Base-by-base conservation (phyloP, 768 basidiomycete species). In the Termitomyces sp. region DNA sequence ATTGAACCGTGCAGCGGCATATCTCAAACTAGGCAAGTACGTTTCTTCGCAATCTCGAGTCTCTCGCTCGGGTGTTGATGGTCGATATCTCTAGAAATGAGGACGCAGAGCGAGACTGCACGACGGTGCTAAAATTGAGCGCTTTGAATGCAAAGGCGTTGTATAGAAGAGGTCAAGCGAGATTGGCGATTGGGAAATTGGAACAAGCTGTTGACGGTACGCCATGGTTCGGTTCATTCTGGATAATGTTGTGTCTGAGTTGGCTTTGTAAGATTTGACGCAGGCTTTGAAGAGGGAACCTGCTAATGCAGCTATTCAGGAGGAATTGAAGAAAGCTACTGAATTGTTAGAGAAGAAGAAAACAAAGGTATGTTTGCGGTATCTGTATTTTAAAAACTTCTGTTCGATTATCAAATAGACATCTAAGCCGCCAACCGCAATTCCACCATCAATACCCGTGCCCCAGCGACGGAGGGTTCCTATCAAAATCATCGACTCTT, bases 11-110 rank as follows among this genome's bases (percentile, higher is more conserved):
- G 92, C 94, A 3, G 91, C 92, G 39, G 92, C 94, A 32, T 96
- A 96, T 78, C 82, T 98, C 63, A 96, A 94, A 81, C 84, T 96
- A 77, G 88, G 87, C 84, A 97, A 96, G 94, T 94, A 80, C 78
- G 93, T 88, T 49, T 67, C 60, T 56, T 57, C 46, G 35, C 57
- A 46, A 39, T 28, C 40, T 38, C 33, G 58, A 28, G 28, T 28
- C 28, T 28, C 28, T 28, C 28, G 28, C 28, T 28, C 2, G 28
- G 28, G 28, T 28, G 28, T 28, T 28, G 28, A 28, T 28, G 2
- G 28, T 28, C 28, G 28, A 4, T 28, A 4, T 28, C 28, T 58
- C 6, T 60, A 94, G 93, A 69, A 79, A 84, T 65, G 83, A 88
- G 69, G 94, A 96, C 74, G 90, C 90, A 18, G 88, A 91, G 67